Evolutionary conservation across 179 eudicot genomes (phyloP), one percentile per base, ranked within the genome.

Genomic region (Beta lomatogona): DNA sequence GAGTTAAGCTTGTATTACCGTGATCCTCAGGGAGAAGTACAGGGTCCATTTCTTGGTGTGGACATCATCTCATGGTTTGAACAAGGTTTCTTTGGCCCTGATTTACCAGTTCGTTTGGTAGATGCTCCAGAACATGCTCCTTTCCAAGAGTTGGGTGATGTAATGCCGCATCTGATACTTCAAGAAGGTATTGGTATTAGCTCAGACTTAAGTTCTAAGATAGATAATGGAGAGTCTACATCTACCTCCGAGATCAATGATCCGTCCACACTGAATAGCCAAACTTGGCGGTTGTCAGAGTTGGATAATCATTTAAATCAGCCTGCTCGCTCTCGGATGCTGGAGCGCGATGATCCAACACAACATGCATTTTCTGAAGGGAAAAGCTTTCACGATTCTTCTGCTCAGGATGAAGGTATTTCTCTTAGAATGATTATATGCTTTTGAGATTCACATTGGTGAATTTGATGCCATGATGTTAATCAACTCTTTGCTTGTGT

Each of bases 1-100:
- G 99, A 96, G 84, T 80, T 96, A 73, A 92, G 92, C 79, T 84
- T 96, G 77, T 92, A 65, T 83, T 96, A 96, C 75, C 85, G 82
- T 63, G 99, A 96, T 89, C 99, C 99, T 75, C 99, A 96, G 85
- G 98, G 98, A 79, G 95, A 92, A 72, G 87, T 93, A 36, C 99
- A 96, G 85, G 99, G 99, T 65, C 99, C 99, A 44, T 96, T 96
- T 88, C 97, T 94, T 58, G 99, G 99, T 25, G 94, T 86, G 77
- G 99, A 96, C 87, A 91, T 96, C 76, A 92, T 96, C 78, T 94
- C 98, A 60, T 96, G 99, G 99, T 96, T 90, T 84, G 97, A 93
- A 54, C 99, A 96, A 87, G 99, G 99, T 14, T 96, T 96, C 89
- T 96, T 96, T 77, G 98, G 96, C 76, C 82, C 87, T 15, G 94